Percentiles rank a stretch among this genome's conserved stretches.
Conservation (phyloP, 1,284 basidiomycete genomes). For the Singerocomus rubriflavus region DNA sequence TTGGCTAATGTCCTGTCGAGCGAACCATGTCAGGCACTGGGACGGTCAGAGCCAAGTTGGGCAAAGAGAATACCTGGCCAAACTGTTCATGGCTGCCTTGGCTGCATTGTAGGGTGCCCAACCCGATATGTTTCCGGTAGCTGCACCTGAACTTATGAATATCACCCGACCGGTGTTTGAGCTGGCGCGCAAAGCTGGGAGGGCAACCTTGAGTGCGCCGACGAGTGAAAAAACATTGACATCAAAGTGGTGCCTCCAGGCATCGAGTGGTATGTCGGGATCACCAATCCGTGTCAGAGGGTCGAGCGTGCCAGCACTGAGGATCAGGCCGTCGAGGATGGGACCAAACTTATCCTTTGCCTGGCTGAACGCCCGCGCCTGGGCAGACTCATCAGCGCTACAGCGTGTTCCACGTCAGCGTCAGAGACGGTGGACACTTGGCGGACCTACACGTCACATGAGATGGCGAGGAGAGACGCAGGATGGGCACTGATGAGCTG, state of each 20-base stretch:
- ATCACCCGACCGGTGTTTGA: slow-evolving; percentile 63
- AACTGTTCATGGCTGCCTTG: slow-evolving; percentile 84
- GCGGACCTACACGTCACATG: slow-evolving; percentile 70
- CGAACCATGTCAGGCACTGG: slow-evolving; percentile 6
- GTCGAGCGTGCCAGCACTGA: slow-evolving; percentile 75
- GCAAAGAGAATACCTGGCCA: slow-evolving; percentile 53
- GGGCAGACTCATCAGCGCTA: slow-evolving; percentile 57
- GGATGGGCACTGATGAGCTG: slow-evolving; percentile 46
- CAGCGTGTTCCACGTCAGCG: slow-evolving; percentile 7
- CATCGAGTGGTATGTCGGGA: slow-evolving; percentile 36
- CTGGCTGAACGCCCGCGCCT: slow-evolving; percentile 48
- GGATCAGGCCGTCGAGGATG: slow-evolving; percentile 66
- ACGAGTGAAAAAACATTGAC: slow-evolving; percentile 84
- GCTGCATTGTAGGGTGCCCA: slow-evolving; percentile 81
- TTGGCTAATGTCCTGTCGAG: slow-evolving; percentile 68
- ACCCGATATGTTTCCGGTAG: slow-evolving; percentile 59
- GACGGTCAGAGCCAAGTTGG: slow-evolving; percentile 1
- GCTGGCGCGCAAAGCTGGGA: slow-evolving; percentile 68
- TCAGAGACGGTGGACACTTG: background rate
- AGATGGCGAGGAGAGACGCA: slow-evolving; percentile 49
- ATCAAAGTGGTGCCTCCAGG: slow-evolving; percentile 71
- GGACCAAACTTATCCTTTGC: slow-evolving; percentile 52
- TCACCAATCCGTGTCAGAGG: slow-evolving; percentile 45
- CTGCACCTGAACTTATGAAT: slow-evolving; percentile 81
- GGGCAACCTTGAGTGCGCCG: slow-evolving; percentile 56